Base-by-base conservation (phyloP, 805 yeast species). In the Metschnikowia dekortorum region DNA sequence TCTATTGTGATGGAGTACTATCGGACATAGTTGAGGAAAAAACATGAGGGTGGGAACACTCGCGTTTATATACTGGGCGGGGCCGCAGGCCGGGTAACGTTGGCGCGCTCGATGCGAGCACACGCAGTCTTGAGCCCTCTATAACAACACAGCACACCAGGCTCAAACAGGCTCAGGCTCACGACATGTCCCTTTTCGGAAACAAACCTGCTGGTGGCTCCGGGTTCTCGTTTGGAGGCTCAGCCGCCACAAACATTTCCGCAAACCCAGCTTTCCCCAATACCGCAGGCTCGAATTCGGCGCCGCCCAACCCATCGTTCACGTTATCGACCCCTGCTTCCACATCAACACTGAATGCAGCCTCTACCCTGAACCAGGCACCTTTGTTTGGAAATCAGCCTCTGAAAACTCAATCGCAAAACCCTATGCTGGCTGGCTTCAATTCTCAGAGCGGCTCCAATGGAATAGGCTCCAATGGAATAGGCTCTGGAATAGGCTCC, bases 1-100 rank as follows among this genome's bases (percentile, higher is more conserved):
- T 82, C 87, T 81, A 68, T 63, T 68, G 83, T 75, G 82, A 79
- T 73, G 85, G 85, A 78, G 71, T 65, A 75, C 74, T 77, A 80
- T 80, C 78, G 84, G 84, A 82, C 84, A 81, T 80, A 81, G 84
- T 80, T 66, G 66, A 64, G 54, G 56, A 63, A 56, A 58, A 61
- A 61, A 58, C 9, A 22, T 5, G 5, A 3, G 1, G 7, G 8
- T 9, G 8, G 55, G 44, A 31, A 38, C 39, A 28, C 39, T 13
- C n/a, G 40, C 40, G 11, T 16, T 50, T 50, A 51, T 36, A 44
- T 50, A 48, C 49, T 51, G 35, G 28, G 14, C 22, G 34, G 35
- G 13, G 34, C 5, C 22, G 22, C 22, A 53, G 28, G 53, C 53
- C 58, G 60, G 60, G 60, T 56, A 56, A 56, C 58, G 38, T 36